Percentiles rank a stretch among this genome's conserved stretches.
Evolutionary conservation across 768 basidiomycete species (phyloP).

Genomic region (Lactarius evosmus): DNA sequence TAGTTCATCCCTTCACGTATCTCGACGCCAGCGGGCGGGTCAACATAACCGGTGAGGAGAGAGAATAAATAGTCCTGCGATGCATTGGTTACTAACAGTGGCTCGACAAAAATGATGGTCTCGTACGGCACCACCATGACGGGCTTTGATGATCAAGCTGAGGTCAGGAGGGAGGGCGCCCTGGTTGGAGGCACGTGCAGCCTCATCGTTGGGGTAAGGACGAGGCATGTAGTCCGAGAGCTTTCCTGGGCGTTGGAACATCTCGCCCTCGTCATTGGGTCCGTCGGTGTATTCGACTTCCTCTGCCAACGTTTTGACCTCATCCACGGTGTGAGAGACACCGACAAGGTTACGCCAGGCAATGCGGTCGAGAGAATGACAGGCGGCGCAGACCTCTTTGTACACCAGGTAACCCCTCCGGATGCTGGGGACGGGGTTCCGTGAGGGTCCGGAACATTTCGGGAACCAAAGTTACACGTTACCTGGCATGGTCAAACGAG

Average conservation of each 20-base stretch:
- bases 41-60: slow-evolving; percentile 94
- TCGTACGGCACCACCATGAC: slow-evolving; percentile 92
- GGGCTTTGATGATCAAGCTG: slow-evolving; percentile 95
- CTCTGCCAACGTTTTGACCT: slow-evolving; percentile 88
- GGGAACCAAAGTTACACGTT: slow-evolving; percentile 34
- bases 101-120: background rate
- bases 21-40: slow-evolving; percentile 93
- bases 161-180: slow-evolving; percentile 98
- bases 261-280: slow-evolving; percentile 90
- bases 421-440: slow-evolving; percentile 53
- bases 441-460: slow-evolving; percentile 18
- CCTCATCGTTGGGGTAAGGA: slow-evolving; percentile 97
- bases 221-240: slow-evolving; percentile 94
- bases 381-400: slow-evolving; percentile 98
- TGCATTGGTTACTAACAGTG: background rate
- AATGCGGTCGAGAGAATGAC: slow-evolving; percentile 98
- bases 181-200: slow-evolving; percentile 88
- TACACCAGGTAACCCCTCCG: slow-evolving; percentile 96
- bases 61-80: slow-evolving; percentile 93
- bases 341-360: slow-evolving; percentile 99
- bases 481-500: slow-evolving; percentile 97
- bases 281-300: slow-evolving; percentile 97
- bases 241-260: slow-evolving; percentile 99
- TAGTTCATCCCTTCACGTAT: slow-evolving; percentile 98
- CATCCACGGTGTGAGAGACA: slow-evolving; percentile 92